Conservation (phyloP, 192 early-diverging fungal species). For the Pilaira anomala region DNA sequence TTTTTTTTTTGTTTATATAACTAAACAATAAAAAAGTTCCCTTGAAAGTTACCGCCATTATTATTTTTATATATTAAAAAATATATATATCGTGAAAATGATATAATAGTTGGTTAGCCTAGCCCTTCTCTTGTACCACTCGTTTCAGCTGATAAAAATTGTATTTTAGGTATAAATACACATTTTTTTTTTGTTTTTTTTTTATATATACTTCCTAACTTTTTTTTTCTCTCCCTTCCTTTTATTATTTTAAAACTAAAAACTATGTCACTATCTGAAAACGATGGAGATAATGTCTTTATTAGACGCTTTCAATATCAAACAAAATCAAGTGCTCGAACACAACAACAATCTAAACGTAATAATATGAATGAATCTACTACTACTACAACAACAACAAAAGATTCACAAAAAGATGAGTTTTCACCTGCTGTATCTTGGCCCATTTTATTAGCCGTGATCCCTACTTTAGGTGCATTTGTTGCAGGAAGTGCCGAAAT, state of each 20-base stretch:
- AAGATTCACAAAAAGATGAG: constrained; percentile 2
- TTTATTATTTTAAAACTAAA: background rate
- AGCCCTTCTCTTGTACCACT: too few species aligned
- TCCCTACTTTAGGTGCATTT: constrained; percentile 54
- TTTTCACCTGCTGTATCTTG: constrained; percentile 34
- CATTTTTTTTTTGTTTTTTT: too few species aligned
- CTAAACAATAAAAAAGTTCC: too few species aligned
- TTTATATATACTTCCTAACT: background rate
- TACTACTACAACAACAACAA: background rate
- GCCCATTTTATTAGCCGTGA: constrained; percentile 56
- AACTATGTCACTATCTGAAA: background rate
- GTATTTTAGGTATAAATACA: too few species aligned
- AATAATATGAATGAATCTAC: background rate
- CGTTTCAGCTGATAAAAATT: too few species aligned
- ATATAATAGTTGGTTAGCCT: too few species aligned
- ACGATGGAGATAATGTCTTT: background rate
- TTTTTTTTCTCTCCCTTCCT: background rate
- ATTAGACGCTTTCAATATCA: background rate
- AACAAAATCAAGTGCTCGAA: background rate
- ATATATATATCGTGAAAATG: too few species aligned
- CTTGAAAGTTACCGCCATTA: too few species aligned
- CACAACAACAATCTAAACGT: background rate
- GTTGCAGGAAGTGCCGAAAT: constrained; percentile 56
- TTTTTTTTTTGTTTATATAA: too few species aligned
- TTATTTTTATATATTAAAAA: too few species aligned